Evolutionary conservation across 352 stramenopile genomes (phyloP).

Genomic region (Phytophthora syringae): DNA sequence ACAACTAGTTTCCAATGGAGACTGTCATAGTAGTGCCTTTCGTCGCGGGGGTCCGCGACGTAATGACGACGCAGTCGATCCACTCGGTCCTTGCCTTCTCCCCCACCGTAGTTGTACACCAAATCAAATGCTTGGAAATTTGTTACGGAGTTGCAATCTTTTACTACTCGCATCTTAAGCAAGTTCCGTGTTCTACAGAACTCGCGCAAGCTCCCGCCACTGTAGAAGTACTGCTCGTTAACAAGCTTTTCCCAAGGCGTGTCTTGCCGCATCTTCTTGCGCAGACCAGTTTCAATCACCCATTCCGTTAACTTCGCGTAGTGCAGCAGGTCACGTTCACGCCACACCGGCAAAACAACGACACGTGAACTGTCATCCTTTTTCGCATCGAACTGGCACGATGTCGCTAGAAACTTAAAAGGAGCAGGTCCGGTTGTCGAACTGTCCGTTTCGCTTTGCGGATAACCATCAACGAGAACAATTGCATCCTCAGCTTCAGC

Average conservation of each 20-base stretch:
- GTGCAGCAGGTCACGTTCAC: constrained; percentile 18
- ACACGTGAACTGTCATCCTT: constrained; percentile 18
- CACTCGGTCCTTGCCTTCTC: constrained; percentile 5
- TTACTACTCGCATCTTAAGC: neutral
- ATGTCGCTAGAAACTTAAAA: constrained; percentile 25
- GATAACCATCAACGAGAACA: too few species aligned
- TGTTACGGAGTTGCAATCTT: neutral
- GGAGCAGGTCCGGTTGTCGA: too few species aligned
- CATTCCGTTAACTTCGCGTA: constrained; percentile 30
- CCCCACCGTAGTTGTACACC: constrained; percentile 21
- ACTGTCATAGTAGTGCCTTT: constrained; percentile 16
- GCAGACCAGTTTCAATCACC: constrained; percentile 22
- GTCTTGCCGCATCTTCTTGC: constrained; percentile 5
- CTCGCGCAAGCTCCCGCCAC: constrained; percentile 32
- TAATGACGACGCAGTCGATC: constrained; percentile 31
- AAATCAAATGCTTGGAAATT: constrained; percentile 8
- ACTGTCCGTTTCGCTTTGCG: too few species aligned
- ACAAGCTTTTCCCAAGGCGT: constrained; percentile 3
- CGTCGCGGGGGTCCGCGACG: constrained; percentile 11
- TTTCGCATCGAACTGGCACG: constrained; percentile 32
- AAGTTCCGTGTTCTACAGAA: constrained; percentile 6
- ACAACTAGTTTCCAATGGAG: constrained; percentile 9
- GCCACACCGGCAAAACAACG: constrained; percentile 35
- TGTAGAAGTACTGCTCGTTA: constrained; percentile 27
- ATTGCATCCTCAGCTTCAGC: too few species aligned